Evolutionary conservation across 2,329 filamentous ascomycete species (phyloP), one percentile per base, ranked within the genome.

Genomic region (Xylaria sp.): DNA sequence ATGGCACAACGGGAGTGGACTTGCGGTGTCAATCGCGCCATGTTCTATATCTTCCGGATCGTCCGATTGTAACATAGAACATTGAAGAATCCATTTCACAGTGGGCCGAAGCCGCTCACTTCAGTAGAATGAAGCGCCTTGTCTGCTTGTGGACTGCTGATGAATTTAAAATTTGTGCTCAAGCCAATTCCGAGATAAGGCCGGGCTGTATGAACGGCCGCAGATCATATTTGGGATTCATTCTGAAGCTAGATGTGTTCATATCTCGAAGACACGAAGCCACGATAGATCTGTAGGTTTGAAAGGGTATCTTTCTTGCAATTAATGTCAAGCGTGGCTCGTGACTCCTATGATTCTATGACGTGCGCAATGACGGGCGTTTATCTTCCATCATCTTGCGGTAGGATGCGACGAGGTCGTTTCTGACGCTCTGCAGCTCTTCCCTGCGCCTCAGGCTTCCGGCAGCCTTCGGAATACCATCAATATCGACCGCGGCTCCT

Each of bases 391-490:
- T 91, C 76, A 90, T 76, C 61, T 81, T 81, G 56, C 90, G 77
- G 70, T 93, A 93, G 40, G 83, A 79, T 61, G 89, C 87, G 52
- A 93, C 85, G n/a, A 92, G 85, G 50, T 82, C 84, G 68, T 79
- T 79, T 60, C 90, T 79, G 63, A 88, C 84, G 45, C 76, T 81
- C n/a, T 86, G 85, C 53, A 93, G 68, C 72, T 91, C 88, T 67
- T 91, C 89, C 71, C 88, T 80, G 69, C 84, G 80, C 66, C 86
- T 82, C 73, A 92, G 74, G 76, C 87, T 90, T 13, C 88, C 90
- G 37, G 83, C 86, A 2, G 80, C 75, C 63, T 84, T 85, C 7
- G 89, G 89, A 40, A 92, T 82, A 69, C 89, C 84, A 1, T 78
- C 83, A 20, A 90, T 86, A 55, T 88, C 79, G 1, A 89, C 86